Evolutionary conservation across 257 asterid genomes (phyloP), one percentile per base, ranked within the genome.

Genomic region (Solanum megistacrolobum): DNA sequence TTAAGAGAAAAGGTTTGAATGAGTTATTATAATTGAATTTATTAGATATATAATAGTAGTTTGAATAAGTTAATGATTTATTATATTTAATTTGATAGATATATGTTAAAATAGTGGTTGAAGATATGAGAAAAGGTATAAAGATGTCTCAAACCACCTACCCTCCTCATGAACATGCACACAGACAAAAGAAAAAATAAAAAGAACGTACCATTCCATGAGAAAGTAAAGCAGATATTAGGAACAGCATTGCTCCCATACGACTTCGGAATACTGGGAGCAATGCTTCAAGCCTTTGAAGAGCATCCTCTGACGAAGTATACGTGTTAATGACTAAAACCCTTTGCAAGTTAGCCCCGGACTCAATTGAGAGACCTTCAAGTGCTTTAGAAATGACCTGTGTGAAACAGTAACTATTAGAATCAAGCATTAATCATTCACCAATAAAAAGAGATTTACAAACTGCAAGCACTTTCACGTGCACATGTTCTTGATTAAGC

Each of bases 161-260:
- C 89, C 86, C 55, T 38, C 86, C 85, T 71, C 65, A 27, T 31
- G 36, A 48, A 79, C 58, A 79, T 9, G n/a, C 38, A 79, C 35
- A 27, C 25, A 43, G 65, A 79, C 14, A 27, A 41, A 41, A n/a
- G 65, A 79, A 41, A 27, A 43, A 5, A 46, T 46, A 87, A 14
- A 58, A 86, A 66, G 23, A 88, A 72, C 93, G 82, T 94, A 96
- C 99, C 95, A 96, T 90, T 93, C 99, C 99, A 62, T 98, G 96
- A 88, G 99, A 97, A 69, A 97, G 91, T 90, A 97, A 91, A 79
- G 99, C 97, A 23, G 99, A 95, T 91, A 97, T 94, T 21, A 97
- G 89, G 88, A 96, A 97, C n/a, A 97, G 93, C 94, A 97, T 87
- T 55, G 99, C 98, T 89, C 99, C 99, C 96, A 96, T 87, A 89